Evolutionary conservation across 202 grass and related monocot genomes (phyloP), one percentile per base, ranked within the genome.

Genomic region (Panicum hallii): DNA sequence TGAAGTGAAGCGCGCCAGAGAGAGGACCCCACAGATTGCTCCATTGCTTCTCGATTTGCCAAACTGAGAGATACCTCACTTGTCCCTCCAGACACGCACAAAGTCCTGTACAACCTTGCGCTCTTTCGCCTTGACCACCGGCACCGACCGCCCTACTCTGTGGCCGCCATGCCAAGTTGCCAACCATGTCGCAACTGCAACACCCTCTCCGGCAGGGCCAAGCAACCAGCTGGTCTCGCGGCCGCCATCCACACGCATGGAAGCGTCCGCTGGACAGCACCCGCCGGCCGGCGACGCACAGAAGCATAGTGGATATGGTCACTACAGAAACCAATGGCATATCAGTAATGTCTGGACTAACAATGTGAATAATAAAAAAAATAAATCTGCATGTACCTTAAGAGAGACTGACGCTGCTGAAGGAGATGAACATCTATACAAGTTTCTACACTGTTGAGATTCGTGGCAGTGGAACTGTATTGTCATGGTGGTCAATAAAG

Each of bases 61-160:
- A 84, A 83, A 75, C 70, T 10, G 70, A 30, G 56, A 74, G 46
- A 83, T 54, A 43, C 71, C 34, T 84, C 48, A 46, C 71, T 75
- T 75, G 81, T 11, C 9, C 30, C 45, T 83, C 20, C 30, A 66
- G 46, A 83, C 15, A 70, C 49, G 79, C 36, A 81, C 65, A 32
- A 70, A 7, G 11, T 57, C 32, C 20, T 0, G 34, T 40, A 26
- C 78, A 64, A 69, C 13, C 19, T 38, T 82, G 30, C 17, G 52
- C 30, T 34, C 61, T 64, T 32, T 17, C n/a, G 4, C 23, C 42
- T 64, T 48, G 26, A 64, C 15, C 53, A 22, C 73, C 36, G 53
- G 56, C 53, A 22, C 73, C 36, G 53, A 75, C 17, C 50, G 19
- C 34, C 50, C 47, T 52, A 30, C 22, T 53, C 46, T 28, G 4